A percentile compares a stretch with the other conserved stretches of the same genome.
Evolutionary conservation across 371 early-diverging fungal genomes (phyloP).

Genomic region (Haplosporangium sp.): DNA sequence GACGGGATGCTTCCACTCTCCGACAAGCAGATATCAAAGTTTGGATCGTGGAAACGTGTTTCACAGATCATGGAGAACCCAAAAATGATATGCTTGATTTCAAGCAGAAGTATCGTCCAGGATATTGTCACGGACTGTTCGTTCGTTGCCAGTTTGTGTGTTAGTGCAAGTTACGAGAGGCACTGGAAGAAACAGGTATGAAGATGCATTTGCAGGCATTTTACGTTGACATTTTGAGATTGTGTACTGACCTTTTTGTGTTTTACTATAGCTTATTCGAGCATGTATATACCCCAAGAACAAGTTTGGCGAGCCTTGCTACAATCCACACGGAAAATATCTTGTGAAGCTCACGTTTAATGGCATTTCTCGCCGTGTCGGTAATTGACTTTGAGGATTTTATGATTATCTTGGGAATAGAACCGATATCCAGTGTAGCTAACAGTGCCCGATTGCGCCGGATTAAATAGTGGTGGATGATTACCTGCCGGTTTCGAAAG

Average conservation of each 20-base stretch:
- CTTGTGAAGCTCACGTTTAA: constrained; percentile 86
- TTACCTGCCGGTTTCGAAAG: constrained; percentile 80
- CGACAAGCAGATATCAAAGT: constrained; percentile 74
- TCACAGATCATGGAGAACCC: constrained; percentile 76
- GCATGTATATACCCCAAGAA: constrained; percentile 90
- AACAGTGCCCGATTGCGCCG: no score
- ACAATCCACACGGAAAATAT: constrained; percentile 91
- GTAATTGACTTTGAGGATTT: constrained; percentile 12
- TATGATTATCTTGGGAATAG: no score
- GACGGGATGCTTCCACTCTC: constrained; percentile 85
- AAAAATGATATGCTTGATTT: constrained; percentile 71
- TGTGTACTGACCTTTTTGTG: neutral
- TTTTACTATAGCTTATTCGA: constrained; percentile 72
- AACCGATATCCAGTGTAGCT: no score
- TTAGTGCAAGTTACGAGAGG: constrained; percentile 86
- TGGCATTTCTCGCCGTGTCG: constrained; percentile 85
- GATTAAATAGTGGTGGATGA: constrained; percentile 82
- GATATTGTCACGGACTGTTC: constrained; percentile 95
- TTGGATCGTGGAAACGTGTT: constrained; percentile 88
- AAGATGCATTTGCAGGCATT: neutral
- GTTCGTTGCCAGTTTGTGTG: constrained; percentile 92
- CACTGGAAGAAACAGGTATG: constrained; percentile 76
- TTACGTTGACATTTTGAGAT: neutral
- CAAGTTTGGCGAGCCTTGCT: constrained; percentile 75
- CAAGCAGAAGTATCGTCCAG: constrained; percentile 69